A percentile compares a stretch with the other conserved stretches of the same genome.
Conservation (phyloP, 768 basidiomycete genomes). For the Daedaleopsis sinensis region DNA sequence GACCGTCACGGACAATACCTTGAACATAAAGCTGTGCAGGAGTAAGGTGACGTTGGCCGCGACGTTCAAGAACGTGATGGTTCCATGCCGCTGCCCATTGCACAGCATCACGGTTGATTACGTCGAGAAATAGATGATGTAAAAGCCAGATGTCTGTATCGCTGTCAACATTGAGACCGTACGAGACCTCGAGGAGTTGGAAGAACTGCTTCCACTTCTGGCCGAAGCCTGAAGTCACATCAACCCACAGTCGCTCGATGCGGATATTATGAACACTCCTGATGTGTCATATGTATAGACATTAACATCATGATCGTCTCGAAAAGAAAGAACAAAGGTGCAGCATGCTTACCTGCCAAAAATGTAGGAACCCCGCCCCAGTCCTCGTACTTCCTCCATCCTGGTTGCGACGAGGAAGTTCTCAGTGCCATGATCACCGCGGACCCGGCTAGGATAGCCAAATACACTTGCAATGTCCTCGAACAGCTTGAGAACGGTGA, state of each 20-base stretch:
- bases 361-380: slow-evolving; percentile 33
- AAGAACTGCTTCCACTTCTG: slow-evolving; percentile 32
- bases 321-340: too few relatives aligned
- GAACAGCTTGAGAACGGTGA: slow-evolving; percentile 44
- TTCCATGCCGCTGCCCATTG: not conserved
- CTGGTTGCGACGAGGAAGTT: slow-evolving; percentile 35
- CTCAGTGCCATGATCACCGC: slow-evolving; percentile 45
- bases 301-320: too few relatives aligned
- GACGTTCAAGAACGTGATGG: not conserved
- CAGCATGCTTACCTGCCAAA: slow-evolving; percentile 30
- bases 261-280: slow-evolving; percentile 24
- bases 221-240: slow-evolving; percentile 32
- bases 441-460: slow-evolving; percentile 32
- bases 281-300: too few relatives aligned
- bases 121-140: slow-evolving; percentile 21
- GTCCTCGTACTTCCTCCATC: slow-evolving; percentile 39
- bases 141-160: slow-evolving; percentile 29
- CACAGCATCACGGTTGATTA: slow-evolving; percentile 12
- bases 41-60: not conserved
- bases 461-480: slow-evolving; percentile 19
- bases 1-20: too few relatives aligned
- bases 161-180: slow-evolving; percentile 25
- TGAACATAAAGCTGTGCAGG: too few relatives aligned
- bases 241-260: slow-evolving; percentile 33
- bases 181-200: slow-evolving; percentile 22